Conservation (phyloP, 2,329 filamentous ascomycete species). For the Aspergillus awamori region DNA sequence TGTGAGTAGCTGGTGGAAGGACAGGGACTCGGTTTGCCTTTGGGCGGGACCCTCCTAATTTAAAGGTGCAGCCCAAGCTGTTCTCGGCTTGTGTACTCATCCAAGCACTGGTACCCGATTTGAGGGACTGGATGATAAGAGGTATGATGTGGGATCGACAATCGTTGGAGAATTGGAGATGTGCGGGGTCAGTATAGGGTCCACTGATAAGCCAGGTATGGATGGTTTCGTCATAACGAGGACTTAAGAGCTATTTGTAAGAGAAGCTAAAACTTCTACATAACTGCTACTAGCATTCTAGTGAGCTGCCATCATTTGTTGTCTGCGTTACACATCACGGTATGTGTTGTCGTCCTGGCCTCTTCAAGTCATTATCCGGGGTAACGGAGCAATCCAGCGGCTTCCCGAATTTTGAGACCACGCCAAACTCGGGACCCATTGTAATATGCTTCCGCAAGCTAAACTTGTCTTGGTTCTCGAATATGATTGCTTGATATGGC, state of each 20-base stretch:
- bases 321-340: too few relatives aligned
- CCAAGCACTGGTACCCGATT: background rate
- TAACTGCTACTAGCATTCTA: too few relatives aligned
- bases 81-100: background rate
- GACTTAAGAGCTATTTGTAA: background rate
- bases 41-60: background rate
- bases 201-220: background rate
- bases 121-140: background rate
- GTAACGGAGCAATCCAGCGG: background rate
- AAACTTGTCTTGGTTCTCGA: background rate
- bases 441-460: background rate
- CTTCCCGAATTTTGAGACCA: background rate
- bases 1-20: background rate
- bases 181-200: background rate
- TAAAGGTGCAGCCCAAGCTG: background rate
- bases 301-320: too few relatives aligned
- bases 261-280: background rate
- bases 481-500: background rate
- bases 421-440: background rate
- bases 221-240: background rate
- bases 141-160: conserved; percentile 3
- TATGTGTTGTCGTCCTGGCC: background rate
- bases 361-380: background rate
- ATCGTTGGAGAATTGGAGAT: background rate
- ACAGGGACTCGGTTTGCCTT: background rate